phyloP scores from a whole-genome alignment of 306 rosid genomes.

The Prosopis cineraria region DNA sequence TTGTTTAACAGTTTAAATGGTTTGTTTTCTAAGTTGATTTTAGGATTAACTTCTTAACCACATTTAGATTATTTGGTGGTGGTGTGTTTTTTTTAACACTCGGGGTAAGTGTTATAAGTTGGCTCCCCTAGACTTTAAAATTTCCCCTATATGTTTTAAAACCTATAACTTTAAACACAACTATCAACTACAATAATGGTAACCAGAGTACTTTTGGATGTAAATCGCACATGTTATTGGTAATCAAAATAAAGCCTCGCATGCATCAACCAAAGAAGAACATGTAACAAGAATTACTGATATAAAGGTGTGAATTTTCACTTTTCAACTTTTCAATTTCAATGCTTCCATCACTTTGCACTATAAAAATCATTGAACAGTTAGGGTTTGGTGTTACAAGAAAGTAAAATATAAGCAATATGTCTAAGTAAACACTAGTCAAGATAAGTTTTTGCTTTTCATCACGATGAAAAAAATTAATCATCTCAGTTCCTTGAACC shows the following conservation, averaged over 20 bases:
- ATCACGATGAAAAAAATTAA: neutral
- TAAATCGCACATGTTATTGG: neutral
- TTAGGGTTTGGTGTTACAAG: neutral
- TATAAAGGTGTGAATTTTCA: neutral
- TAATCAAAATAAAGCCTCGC: neutral
- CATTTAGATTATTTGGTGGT: too few species aligned
- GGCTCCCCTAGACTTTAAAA: conserved; percentile 82
- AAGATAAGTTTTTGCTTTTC: neutral
- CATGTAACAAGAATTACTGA: neutral
- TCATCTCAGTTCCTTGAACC: neutral
- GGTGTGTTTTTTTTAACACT: too few species aligned
- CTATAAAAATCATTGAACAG: neutral
- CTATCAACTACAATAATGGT: neutral
- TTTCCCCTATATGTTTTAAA: conserved; percentile 93
- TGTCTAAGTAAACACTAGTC: neutral
- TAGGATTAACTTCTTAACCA: too few species aligned
- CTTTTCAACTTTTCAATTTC: neutral
- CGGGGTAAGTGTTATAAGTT: too few species aligned
- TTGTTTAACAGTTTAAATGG: too few species aligned
- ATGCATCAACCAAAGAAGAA: neutral
- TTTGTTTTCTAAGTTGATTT: too few species aligned
- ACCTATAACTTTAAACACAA: conserved; percentile 47
- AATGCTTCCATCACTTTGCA: neutral
- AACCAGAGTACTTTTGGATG: neutral
- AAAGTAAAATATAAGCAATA: neutral